Evolutionary conservation across 2,329 filamentous ascomycete genomes (phyloP).

Genomic region (Calonectria fujianensis): DNA sequence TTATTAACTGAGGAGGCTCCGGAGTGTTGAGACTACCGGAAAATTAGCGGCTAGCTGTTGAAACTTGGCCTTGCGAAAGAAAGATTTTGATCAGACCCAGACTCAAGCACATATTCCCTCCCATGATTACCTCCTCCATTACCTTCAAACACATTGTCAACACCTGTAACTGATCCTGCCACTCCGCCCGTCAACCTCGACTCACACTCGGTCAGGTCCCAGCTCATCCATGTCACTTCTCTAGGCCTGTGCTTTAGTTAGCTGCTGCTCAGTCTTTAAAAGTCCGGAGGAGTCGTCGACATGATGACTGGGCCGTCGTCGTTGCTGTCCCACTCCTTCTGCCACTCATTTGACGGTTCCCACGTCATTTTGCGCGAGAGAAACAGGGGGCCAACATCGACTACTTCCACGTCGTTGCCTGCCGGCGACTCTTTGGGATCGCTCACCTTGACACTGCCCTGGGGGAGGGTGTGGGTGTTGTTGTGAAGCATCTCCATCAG

Average conservation of each 20-base stretch:
- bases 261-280: conserved; percentile 29
- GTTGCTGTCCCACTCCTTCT: conserved; percentile 41
- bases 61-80: conserved; percentile 1
- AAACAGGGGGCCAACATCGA: conserved; percentile 33
- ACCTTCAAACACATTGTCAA: not conserved
- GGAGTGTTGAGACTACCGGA: conserved; percentile 7
- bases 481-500: conserved; percentile 31
- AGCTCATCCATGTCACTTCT: not conserved
- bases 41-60: conserved; percentile 17
- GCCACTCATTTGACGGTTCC: conserved; percentile 41
- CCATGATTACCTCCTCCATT: not conserved
- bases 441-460: conserved; percentile 36
- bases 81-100: not conserved
- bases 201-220: not conserved
- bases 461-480: not conserved
- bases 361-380: conserved; percentile 31
- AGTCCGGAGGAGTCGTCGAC: conserved; percentile 33
- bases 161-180: not conserved
- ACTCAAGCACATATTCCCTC: not conserved
- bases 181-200: not conserved
- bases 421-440: conserved; percentile 12
- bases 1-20: not conserved
- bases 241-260: conserved; percentile 26
- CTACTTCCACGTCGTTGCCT: not conserved
- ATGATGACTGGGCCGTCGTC: conserved; percentile 42